Evolutionary conservation across 306 rosid species (phyloP), one percentile per base, ranked within the genome.

Genomic region (Vigna radiata): DNA sequence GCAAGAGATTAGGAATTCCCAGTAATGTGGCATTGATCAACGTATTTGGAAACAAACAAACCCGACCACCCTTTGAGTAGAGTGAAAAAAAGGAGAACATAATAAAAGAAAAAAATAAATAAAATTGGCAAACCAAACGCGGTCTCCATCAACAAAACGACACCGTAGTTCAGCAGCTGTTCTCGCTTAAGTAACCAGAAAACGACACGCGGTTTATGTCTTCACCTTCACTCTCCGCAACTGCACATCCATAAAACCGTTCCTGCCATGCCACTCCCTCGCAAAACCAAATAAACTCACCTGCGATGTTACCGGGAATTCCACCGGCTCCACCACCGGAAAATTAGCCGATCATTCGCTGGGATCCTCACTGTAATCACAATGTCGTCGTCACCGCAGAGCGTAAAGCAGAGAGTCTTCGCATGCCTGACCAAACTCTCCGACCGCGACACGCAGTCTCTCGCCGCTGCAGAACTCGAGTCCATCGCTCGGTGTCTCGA

Each of bases 371-470:
- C 10, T 53, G 10, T 3, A 56, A 33, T 46, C 77, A 61, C 55
- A 63, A 93, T 93, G 98, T 78, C 97, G 9, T 41, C 91, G 6
- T 41, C 91, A 14, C 72, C 81, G 7, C 91, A 89, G 49, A 89
- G 62, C 80, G 72, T 92, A 48, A 92, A 92, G 88, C 97, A 88
- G 73, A 89, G 89, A 29, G 88, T 96, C 50, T 85, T 92, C 83
- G 79, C 91, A 2, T 92, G 94, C 88, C 89, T 96, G n/a, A 86
- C 91, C 52, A 96, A 88, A 85, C 98, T 96, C 82, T 89, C 99
- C 64, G 99, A 96, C 86, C 92, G 99, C 2, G 99, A 96, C 48
- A 96, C 99, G 2, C 90, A 92, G 46, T 79, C 96, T 31, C 55
- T 88, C 19, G 98, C 99, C 15, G 78, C 75, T 55, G 29, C 66